Base-by-base conservation (phyloP, 345 rosid genomes). In the Brassica carinata region DNA sequence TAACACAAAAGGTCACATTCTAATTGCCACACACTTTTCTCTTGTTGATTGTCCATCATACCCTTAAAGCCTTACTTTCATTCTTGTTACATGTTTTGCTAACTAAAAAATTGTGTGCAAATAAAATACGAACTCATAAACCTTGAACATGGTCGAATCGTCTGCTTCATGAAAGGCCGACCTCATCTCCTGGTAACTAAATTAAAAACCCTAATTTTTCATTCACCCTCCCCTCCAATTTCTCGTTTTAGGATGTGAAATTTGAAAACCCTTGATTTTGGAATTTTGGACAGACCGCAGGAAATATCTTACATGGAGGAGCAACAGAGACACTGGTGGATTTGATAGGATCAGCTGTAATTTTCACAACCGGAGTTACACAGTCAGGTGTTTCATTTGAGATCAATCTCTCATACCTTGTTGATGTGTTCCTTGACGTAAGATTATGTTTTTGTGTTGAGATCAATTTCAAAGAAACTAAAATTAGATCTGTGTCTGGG, bases 241-340 rank as follows among this genome's bases (percentile, higher is more conserved):
- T 38, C 9, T 38, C 9, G 11, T 8, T 38, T 38, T 7, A 1
- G 9, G 45, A 38, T 38, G 9, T 38, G 45, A 38, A 38, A 7
- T 38, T 38, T 9, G 11, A 38, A 38, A 38, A 38, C 45, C 45
- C 45, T 38, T 38, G 8, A 38, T 40, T 38, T 67, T 5, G n/a
- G n/a, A 18, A 34, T 11, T 23, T 26, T 4, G 73, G 27, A 51
- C 79, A 94, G 98, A 94, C 92, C 75, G 85, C 87, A 55, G 95
- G 94, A 4, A 92, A 89, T 74, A 89, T 87, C 91, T 85, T 92
- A 90, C 98, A 94, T 64, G 98, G 98, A 27, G 99, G 99, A 74
- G 99, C 95, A 29, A 94, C 95, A 1, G 98, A 92, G 0, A 86
- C 94, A 0, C 84, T 94, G 17, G 99, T 94, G 80, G 98, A 94